Percentiles rank a stretch among this genome's conserved stretches.
phyloP scores from a whole-genome alignment of 257 asterid species.

The Cordia subcordata region DNA sequence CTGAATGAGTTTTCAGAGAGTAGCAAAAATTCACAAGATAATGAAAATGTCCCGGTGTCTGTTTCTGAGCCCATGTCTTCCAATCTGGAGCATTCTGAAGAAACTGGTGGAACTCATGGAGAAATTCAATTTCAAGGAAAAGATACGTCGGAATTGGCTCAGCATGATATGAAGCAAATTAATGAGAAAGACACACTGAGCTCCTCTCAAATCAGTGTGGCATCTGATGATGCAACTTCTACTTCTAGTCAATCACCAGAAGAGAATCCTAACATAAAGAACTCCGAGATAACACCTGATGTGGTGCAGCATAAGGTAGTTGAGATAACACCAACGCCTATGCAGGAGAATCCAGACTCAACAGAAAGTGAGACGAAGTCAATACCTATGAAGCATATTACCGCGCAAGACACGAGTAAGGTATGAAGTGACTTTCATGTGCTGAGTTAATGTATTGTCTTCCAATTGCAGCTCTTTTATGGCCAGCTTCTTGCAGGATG shows the following conservation, averaged over 20 bases:
- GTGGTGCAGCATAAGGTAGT: slow-evolving; percentile 35
- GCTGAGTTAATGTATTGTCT: slow-evolving; percentile 13
- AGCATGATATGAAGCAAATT: slow-evolving; percentile 26
- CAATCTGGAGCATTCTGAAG: slow-evolving; percentile 28
- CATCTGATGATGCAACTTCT: slow-evolving; percentile 34
- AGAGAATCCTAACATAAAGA: slow-evolving; percentile 33
- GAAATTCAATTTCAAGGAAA: slow-evolving; percentile 34
- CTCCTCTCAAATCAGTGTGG: slow-evolving; percentile 28
- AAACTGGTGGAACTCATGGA: slow-evolving; percentile 33
- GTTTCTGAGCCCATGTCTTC: slow-evolving; percentile 23
- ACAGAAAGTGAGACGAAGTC: slow-evolving; percentile 33
- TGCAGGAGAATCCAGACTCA: slow-evolving; percentile 30
- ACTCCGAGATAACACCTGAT: slow-evolving; percentile 32
- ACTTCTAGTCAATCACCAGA: slow-evolving; percentile 36
- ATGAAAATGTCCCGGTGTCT: too few species aligned
- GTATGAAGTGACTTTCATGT: slow-evolving; percentile 31
- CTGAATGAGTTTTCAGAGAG: slow-evolving; percentile 26
- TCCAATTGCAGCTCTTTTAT: slow-evolving; percentile 26
- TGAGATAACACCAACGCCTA: slow-evolving; percentile 28
- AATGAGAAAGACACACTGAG: slow-evolving; percentile 32
- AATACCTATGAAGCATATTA: slow-evolving; percentile 28
- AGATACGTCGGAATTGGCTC: slow-evolving; percentile 28
- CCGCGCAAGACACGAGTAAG: slow-evolving; percentile 36
- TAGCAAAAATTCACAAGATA: slow-evolving; percentile 25
- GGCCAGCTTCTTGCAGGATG: slow-evolving; percentile 47